Conservation (phyloP, 164 flowering plant genomes). For the Umbilicus rupestris region DNA sequence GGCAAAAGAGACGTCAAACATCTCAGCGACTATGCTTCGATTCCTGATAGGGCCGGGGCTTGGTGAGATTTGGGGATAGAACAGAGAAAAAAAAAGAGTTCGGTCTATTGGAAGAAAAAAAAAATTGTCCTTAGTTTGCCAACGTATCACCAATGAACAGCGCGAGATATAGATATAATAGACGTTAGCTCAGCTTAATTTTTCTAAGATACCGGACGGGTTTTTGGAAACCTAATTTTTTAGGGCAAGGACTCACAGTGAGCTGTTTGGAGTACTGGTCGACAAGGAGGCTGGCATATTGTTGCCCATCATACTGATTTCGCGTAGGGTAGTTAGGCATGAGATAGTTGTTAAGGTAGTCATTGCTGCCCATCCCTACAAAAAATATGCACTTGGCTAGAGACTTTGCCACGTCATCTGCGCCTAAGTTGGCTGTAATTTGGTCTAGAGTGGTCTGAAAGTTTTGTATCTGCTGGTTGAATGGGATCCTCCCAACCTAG, state of each 20-base stretch:
- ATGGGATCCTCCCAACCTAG: slow-evolving; percentile 82
- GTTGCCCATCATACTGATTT: slow-evolving; percentile 52
- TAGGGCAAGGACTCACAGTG: slow-evolving; percentile 31
- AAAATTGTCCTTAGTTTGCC: too few species aligned
- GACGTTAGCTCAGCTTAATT: too few species aligned
- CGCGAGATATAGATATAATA: too few species aligned
- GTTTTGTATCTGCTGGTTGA: slow-evolving; percentile 68
- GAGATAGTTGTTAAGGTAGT: slow-evolving; percentile 55
- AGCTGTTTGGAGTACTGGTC: slow-evolving; percentile 53
- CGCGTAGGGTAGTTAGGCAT: slow-evolving; percentile 75
- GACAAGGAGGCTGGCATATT: slow-evolving; percentile 55
- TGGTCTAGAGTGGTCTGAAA: slow-evolving; percentile 67
- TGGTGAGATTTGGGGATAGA: too few species aligned
- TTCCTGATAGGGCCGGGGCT: too few species aligned
- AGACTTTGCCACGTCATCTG: neutral
- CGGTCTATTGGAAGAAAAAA: too few species aligned
- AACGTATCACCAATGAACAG: too few species aligned
- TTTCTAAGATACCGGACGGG: too few species aligned
- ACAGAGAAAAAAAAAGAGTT: too few species aligned
- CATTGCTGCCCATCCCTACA: slow-evolving; percentile 26
- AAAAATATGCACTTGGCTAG: slow-evolving; percentile 22
- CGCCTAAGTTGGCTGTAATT: slow-evolving; percentile 48
- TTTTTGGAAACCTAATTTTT: too few species aligned
- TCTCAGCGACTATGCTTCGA: too few species aligned
- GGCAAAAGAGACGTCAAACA: too few species aligned